phyloP scores from a whole-genome alignment of 768 basidiomycete genomes.

The Lactifluus volemus region DNA sequence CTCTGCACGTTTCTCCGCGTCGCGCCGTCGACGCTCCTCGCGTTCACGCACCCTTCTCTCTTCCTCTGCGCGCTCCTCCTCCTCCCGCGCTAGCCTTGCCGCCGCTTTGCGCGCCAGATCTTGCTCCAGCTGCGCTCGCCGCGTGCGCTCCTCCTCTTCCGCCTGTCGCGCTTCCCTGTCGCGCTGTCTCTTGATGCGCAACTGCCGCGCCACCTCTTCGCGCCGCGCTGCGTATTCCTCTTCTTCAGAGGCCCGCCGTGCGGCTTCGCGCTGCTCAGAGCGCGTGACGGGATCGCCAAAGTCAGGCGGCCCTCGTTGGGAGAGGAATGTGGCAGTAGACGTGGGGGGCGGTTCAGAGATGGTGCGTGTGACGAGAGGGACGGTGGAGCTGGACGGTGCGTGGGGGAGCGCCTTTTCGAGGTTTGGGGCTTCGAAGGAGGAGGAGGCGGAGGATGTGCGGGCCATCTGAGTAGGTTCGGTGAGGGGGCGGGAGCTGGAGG shows the following conservation, averaged over 20 bases:
- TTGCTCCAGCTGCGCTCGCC: slow-evolving; percentile 4
- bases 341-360: neutral
- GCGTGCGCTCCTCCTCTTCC: slow-evolving; percentile 1
- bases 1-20: slow-evolving; percentile 11
- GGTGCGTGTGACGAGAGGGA: neutral
- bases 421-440: neutral
- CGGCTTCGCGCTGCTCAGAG: slow-evolving; percentile 3
- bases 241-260: neutral
- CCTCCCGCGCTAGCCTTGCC: neutral
- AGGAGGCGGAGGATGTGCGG: slow-evolving; percentile 5
- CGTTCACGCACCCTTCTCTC: slow-evolving; percentile 4
- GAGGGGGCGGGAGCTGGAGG: neutral
- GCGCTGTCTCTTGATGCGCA: slow-evolving; percentile 12
- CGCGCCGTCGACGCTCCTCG: slow-evolving; percentile 5
- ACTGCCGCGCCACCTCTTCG: slow-evolving; percentile 10
- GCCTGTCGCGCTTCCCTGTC: slow-evolving; percentile 2
- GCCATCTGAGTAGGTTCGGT: neutral
- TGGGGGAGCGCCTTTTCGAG: slow-evolving; percentile 10
- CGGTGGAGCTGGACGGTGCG: neutral
- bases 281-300: slow-evolving; percentile 10
- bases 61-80: slow-evolving; percentile 10
- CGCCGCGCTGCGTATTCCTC: neutral
- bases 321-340: neutral
- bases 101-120: slow-evolving; percentile 6
- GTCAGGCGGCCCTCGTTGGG: slow-evolving; percentile 5